phyloP scores from a whole-genome alignment of 2,329 filamentous ascomycete genomes.

The Penicillium sp. region DNA sequence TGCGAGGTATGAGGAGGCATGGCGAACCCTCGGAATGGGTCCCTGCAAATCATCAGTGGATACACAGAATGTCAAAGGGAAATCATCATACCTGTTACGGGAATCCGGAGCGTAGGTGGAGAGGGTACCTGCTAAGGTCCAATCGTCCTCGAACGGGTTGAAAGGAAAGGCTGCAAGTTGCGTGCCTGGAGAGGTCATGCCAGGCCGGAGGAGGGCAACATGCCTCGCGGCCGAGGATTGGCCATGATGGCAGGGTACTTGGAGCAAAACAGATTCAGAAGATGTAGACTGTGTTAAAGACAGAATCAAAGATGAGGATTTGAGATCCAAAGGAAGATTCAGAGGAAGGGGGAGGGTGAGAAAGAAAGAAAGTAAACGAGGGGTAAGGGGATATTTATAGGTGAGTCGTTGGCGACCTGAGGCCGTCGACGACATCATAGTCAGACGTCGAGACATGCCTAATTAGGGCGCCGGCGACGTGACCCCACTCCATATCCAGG shows the following conservation, averaged over 20 bases:
- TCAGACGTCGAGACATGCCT: too few species aligned
- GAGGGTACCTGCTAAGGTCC: background rate
- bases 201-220: background rate
- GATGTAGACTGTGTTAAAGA: too few species aligned
- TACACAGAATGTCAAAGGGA: background rate
- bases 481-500: too few species aligned
- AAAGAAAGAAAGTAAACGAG: background rate
- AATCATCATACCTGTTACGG: background rate
- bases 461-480: background rate
- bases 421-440: too few species aligned
- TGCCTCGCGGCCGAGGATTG: background rate
- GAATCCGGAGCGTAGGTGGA: background rate
- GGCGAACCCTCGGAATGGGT: background rate
- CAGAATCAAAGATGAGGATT: too few species aligned
- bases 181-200: background rate
- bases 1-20: background rate
- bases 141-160: too few species aligned
- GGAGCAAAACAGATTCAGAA: too few species aligned
- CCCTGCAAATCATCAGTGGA: background rate
- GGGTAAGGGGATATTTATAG: background rate
- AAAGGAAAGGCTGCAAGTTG: background rate
- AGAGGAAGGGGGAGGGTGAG: background rate
- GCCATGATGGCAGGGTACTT: background rate
- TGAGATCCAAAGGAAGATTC: background rate
- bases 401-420: too few species aligned